A percentile compares a stretch with the other conserved stretches of the same genome.
These are phyloP conservation scores for Salix purpurea DNA, from an alignment of 345 rosid genomes.

Conservation along the genomic window DNA sequence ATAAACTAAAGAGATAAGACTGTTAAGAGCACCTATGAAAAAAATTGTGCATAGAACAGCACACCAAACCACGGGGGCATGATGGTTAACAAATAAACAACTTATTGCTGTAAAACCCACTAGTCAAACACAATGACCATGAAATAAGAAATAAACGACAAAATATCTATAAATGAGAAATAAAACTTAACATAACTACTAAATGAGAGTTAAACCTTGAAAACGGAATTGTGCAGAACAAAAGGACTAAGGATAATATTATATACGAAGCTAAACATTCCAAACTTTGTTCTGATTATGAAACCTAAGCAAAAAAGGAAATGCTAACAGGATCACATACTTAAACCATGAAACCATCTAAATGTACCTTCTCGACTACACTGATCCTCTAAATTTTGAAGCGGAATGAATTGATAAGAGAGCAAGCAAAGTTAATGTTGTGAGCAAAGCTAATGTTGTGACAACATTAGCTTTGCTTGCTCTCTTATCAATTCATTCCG, in stretches of 20 bases:
- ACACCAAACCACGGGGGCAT: not conserved
- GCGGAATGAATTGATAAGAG: too few species aligned
- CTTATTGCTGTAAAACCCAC: not conserved
- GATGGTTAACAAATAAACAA: not conserved
- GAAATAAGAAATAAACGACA: not conserved
- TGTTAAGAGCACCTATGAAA: not conserved
- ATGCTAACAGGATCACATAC: not conserved
- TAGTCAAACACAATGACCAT: not conserved
- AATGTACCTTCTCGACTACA: not conserved
- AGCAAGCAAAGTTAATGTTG: too few species aligned
- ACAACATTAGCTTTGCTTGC: too few species aligned
- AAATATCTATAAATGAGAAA: not conserved
- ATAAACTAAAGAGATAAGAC: not conserved
- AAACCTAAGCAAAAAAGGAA: not conserved
- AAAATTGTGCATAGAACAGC: not conserved
- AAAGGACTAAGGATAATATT: not conserved
- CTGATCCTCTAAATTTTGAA: not conserved
- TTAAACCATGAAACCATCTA: not conserved
- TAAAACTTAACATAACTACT: not conserved
- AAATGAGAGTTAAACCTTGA: not conserved
- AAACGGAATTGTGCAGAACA: not conserved
- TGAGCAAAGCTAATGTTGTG: too few species aligned
- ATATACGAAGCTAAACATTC: not conserved
- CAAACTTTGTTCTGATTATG: not conserved
- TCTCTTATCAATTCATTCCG: too few species aligned